These are phyloP conservation scores for Pseudophaeomoniella oleicola DNA, from an alignment of 2,329 filamentous ascomycete genomes.

Conservation along the genomic window DNA sequence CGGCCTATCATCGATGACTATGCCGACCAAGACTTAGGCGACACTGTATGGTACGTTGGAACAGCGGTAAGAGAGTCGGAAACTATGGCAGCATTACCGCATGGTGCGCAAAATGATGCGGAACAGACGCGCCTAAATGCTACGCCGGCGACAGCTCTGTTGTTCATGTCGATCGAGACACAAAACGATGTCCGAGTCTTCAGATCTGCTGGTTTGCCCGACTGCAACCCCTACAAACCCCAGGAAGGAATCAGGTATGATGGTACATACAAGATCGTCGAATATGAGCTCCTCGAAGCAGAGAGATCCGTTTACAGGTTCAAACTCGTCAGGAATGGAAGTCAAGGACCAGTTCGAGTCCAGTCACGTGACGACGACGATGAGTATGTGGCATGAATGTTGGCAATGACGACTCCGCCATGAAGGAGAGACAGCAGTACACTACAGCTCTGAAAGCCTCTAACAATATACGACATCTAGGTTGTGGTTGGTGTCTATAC, in stretches of 20 bases:
- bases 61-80: constrained; percentile 24
- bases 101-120: constrained; percentile 12
- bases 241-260: constrained; percentile 40
- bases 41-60: constrained; percentile 37
- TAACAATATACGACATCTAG: no score
- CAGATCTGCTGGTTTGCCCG: constrained; percentile 22
- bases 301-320: neutral
- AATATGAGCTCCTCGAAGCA: neutral
- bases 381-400: no score
- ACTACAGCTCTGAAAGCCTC: no score
- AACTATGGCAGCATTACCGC: constrained; percentile 4
- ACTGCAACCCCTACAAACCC: constrained; percentile 28
- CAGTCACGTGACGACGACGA: no score
- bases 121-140: constrained; percentile 3
- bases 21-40: constrained; percentile 34
- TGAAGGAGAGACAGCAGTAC: no score
- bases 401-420: no score
- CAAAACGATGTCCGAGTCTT: constrained; percentile 35
- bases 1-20: constrained; percentile 22
- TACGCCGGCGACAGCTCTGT: constrained; percentile 22
- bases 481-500: no score
- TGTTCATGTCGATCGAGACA: constrained; percentile 25
- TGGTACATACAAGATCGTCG: constrained; percentile 38
- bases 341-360: neutral
- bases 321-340: neutral